Conservation (phyloP, 306 rosid genomes). For the Hylodesmum podocarpum region DNA sequence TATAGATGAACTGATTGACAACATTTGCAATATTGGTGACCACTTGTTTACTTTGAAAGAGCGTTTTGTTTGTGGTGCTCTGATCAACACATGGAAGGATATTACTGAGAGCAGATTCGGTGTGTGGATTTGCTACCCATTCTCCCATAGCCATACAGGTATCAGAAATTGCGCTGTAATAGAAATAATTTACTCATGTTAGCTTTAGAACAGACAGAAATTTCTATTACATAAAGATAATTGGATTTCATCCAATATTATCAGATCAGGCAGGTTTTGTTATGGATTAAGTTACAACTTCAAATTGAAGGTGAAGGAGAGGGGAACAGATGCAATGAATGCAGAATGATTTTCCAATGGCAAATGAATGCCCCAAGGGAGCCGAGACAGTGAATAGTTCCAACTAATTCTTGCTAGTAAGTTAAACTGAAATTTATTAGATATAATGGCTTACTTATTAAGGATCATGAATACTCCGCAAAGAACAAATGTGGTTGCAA, state of each 20-base stretch:
- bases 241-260: conserved; percentile 13
- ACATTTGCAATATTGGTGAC: conserved; percentile 66
- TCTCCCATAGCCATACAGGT: conserved; percentile 96
- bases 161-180: conserved; percentile 81
- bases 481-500: conserved; percentile 79
- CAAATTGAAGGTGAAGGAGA: neutral
- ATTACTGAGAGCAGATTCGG: conserved; percentile 87
- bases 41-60: conserved; percentile 75
- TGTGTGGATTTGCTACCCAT: conserved; percentile 90
- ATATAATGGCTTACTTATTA: conserved; percentile 62
- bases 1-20: conserved; percentile 69
- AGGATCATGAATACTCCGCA: conserved; percentile 89
- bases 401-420: neutral
- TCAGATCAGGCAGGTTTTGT: neutral
- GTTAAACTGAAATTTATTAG: conserved; percentile 4
- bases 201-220: conserved; percentile 9
- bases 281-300: neutral
- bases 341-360: neutral
- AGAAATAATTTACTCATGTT: neutral
- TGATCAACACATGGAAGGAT: conserved; percentile 95
- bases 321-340: neutral
- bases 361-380: neutral
- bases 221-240: conserved; percentile 4
- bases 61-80: conserved; percentile 84
- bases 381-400: neutral